Evolutionary conservation across 768 basidiomycete species (phyloP), one percentile per base, ranked within the genome.

Genomic region (Russula ochroleuca): DNA sequence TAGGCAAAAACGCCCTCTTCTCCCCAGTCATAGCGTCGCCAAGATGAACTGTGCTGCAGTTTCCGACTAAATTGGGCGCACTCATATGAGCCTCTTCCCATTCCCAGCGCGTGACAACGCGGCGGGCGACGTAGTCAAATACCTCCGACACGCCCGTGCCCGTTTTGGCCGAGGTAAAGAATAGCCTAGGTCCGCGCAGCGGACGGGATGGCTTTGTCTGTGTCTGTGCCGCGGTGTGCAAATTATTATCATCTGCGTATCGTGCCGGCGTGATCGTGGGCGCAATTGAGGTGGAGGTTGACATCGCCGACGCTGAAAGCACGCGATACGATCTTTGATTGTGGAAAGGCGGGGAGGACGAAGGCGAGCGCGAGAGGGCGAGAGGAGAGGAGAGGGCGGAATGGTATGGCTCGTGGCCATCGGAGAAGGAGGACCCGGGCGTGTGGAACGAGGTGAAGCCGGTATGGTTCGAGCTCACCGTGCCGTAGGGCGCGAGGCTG

Each of bases 141-240:
- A 90, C 85, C 1, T 85, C 86, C 1, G 70, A 55, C 0, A 92
- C 88, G 9, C 87, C 85, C 40, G 82, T 80, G 0, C 91, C 91
- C 5, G 87, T 90, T 74, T 90, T 90, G 3, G 91, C 90, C 1
- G 86, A 88, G 7, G 88, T 83, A 70, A 88, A 86, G 73, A 91
- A 89, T 13, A 91, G 74, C 72, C 78, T 82, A 0, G 88, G 85
- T 3, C 86, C 82, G 1, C 73, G 77, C 35, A 83, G 84, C 0
- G 78, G 81, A n/a, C 71, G 69, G 37, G 72, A 66, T 50, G 6
- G 73, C 69, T 15, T 70, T 37, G 62, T 62, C 28, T 43, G 59
- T 37, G 62, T 62, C 28, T 43, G 59, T 6, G 58, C 23, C 23
- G 28, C 8, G 21, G 40, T 21, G 52, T 5, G 66, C 66, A 49